A percentile compares a stretch with the other conserved stretches of the same genome.
These are phyloP conservation scores for Cladophialophora yegresii DNA, from an alignment of 2,329 filamentous ascomycete genomes.

Conservation along the genomic window DNA sequence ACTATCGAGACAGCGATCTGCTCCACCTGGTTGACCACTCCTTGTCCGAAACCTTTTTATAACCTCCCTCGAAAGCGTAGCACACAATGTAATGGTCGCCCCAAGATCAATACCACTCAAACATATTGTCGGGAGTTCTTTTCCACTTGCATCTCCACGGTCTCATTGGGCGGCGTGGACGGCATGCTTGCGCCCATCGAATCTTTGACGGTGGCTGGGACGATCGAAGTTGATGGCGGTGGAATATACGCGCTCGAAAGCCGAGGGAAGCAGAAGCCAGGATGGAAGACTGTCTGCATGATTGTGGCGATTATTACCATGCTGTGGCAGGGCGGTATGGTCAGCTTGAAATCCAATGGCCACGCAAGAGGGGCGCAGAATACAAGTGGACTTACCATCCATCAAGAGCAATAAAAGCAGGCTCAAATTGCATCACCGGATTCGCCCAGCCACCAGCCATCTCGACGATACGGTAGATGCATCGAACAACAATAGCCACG, in stretches of 20 bases:
- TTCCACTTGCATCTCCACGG: conserved; percentile 3
- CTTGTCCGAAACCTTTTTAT: not conserved
- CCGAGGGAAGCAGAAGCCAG: conserved; percentile 33
- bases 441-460: conserved; percentile 52
- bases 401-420: conserved; percentile 54
- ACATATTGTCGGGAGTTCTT: conserved; percentile 1
- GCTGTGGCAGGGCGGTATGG: not conserved
- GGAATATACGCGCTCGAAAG: conserved; percentile 24
- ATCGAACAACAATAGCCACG: conserved; percentile 50
- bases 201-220: not conserved
- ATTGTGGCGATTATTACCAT: conserved; percentile 31
- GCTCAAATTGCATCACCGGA: conserved; percentile 51
- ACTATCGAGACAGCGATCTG: not conserved
- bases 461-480: conserved; percentile 54
- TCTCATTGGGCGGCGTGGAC: conserved; percentile 5
- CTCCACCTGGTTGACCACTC: not conserved
- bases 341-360: not conserved
- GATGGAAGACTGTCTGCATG: conserved; percentile 31
- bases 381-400: conserved; percentile 38
- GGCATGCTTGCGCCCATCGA: not conserved
- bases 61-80: not conserved
- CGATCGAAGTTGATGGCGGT: not conserved
- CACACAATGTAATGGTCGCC: not conserved
- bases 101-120: not conserved
- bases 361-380: not conserved